A percentile compares a stretch with the other conserved stretches of the same genome.
phyloP scores from a whole-genome alignment of 345 rosid genomes.

The Alliaria petiolata region DNA sequence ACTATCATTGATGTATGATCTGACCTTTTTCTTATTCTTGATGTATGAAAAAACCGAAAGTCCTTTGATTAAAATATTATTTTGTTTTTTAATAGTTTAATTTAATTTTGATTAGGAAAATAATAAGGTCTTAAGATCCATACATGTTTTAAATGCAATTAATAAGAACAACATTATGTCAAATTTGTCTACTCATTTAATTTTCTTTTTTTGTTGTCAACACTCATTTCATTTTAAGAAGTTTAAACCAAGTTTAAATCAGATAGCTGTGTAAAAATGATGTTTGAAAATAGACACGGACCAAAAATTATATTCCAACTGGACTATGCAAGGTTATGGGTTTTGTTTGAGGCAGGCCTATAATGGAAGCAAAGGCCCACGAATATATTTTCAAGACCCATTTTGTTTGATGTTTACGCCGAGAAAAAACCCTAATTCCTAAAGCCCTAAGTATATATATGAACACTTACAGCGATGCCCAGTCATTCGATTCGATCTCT shows the following conservation, averaged over 20 bases:
- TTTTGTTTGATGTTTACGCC: background rate
- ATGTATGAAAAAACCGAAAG: too few species aligned
- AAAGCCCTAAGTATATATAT: background rate
- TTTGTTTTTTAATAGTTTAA: too few species aligned
- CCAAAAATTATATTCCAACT: background rate
- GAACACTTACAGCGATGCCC: background rate
- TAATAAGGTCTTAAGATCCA: too few species aligned
- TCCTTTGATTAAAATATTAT: too few species aligned
- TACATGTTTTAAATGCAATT: too few species aligned
- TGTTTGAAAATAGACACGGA: background rate
- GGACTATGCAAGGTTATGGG: background rate
- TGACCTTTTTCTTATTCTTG: too few species aligned
- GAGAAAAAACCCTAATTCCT: slow-evolving; percentile 11
- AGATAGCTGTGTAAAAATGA: too few species aligned
- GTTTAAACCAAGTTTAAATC: background rate
- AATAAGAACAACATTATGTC: too few species aligned
- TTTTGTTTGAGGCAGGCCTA: background rate
- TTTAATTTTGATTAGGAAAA: too few species aligned
- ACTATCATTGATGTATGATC: too few species aligned
- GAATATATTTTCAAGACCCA: background rate
- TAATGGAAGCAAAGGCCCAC: background rate
- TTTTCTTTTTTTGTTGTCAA: background rate
- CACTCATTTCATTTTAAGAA: too few species aligned
- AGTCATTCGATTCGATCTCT: background rate
- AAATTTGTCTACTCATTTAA: background rate